Base-by-base conservation (phyloP, 148 eudicot species). In the Camellia granthamiana region DNA sequence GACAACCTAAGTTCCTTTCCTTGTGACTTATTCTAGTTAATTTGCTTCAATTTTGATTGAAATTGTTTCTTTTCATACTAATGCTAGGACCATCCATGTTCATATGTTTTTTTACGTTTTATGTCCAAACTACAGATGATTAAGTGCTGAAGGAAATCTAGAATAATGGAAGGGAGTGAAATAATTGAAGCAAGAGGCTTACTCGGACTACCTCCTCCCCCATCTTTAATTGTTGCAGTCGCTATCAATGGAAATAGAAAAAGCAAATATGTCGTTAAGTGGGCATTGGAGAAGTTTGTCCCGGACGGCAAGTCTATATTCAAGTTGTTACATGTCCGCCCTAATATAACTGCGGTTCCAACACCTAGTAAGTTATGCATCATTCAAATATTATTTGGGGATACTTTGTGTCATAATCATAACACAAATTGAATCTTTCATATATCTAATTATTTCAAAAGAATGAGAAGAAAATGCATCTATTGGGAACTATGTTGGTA, bases 261-360 rank as follows among this genome's bases (percentile, higher is more conserved):
- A 69, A 88, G 92, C 87, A 92, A 83, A 76, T 77, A 87, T 75
- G 84, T 93, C 15, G 82, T 92, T 9, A 84, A 75, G 74, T 95
- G 99, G 99, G 95, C 97, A 52, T 65, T 92, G 64, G 93, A 92
- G 7, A 93, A 89, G 77, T 93, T 90, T 81, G 80, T 84, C 69
- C 86, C 88, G 0, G 93, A 92, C 77, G 91, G 88, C 3, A 82
- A 83, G 23, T 81, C 91, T 59, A 47, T 83, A 56, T 95, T 95
- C 91, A 93, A 87, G 86, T 75, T 95, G 81, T 64, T 93, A 10
- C 90, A 92, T 82, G 90, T 95, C 66, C 92, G 88, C 46, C 97
- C 97, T 7, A 81, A 63, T 75, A 92, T 95, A 47, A 86, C 83
- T 8, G 68, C 86, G 49, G 91, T 95, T 44, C 99, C 99, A 44